Base-by-base conservation (phyloP, 441 rosid genomes). In the Hura crepitans region DNA sequence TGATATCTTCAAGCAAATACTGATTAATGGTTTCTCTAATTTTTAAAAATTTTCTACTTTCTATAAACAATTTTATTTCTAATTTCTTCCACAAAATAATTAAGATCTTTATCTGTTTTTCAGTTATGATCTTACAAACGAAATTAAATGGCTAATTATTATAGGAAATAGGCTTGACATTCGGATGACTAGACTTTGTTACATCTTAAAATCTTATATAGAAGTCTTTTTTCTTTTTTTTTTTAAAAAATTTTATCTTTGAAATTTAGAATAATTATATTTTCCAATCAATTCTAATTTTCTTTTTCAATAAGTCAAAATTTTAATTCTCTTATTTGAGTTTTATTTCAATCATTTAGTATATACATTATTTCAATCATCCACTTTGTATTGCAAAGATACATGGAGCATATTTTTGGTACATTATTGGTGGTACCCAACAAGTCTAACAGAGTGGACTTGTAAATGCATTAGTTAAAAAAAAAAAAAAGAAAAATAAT, bases 1-100 rank as follows among this genome's bases (percentile, higher is more conserved):
- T 35, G 59, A 66, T 39, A 47, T 22, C 28, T 50, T 66, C 20
- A 66, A 51, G 61, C 31, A 18, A 33, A 51, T 57, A 23, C 27
- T 9, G 11, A 45, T 22, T 8, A 37, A 46, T 37, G 46, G 46
- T 39, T 6, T 25, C 51, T 59, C 59, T 12, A 13, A 11, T 53
- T 50, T 31, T 30, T 30, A 1, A 1, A 3, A 18, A 1, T 49
- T 15, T 49, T 15, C 7, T 15, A 42, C 46, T 42, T 9, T 9
- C 13, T 42, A 42, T 11, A 42, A 42, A 42, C 2, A 42, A 42
- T 42, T 51, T 51, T 20, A 9, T 51, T 51, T 27, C 46, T 30
- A 31, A 27, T 30, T 17, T 49, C 57, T 31, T 30, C n/a, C 39
- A n/a, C 58, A 20, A 14, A 31, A 30, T 15, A 31, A 58, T 58